Evolutionary conservation across 2,329 filamentous ascomycete genomes (phyloP), one percentile per base, ranked within the genome.

Genomic region (Penicillium sp.): DNA sequence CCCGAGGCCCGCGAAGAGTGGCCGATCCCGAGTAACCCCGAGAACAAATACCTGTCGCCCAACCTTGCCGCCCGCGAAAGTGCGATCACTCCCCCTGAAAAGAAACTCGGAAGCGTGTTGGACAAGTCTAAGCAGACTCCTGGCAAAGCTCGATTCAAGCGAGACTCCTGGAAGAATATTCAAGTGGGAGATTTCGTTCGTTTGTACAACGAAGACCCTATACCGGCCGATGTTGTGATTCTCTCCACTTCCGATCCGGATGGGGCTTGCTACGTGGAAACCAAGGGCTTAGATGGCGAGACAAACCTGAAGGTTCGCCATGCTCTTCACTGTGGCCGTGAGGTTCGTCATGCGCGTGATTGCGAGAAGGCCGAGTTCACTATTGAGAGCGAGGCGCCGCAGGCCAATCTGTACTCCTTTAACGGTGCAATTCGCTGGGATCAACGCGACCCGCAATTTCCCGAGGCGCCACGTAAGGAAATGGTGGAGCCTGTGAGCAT

Each of bases 271-370:
- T 98, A 95, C 55, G 84, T 98, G 14, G 92, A 98, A 66, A 98
- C 92, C 2, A 98, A 96, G 71, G 96, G 95, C 60, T 63, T 98
- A 70, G 92, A 98, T 57, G 92, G 92, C 34, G 92, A 98, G 68
- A 98, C 92, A 2, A 98, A 98, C 56, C 70, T 98, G 46, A 98
- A 98, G 66, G 88, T 95, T 45, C 84, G 92, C 42, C 85, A 90
- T 57, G 87, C 92, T 13, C 74, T 98, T 28, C 85, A 90, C 47
- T 92, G 86, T 56, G 85, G 89, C 9, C 81, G 84, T 36, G 72
- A 79, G 31, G 75, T 98, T 43, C 86, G 82, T 59, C 89, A 96
- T 62, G 92, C 92, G 10, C 79, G 84, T 41, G 88, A 98, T 59
- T 96, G 92, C 62, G 92, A 96, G 66, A 79, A 82, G 43, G 80